A percentile compares a stretch with the other conserved stretches of the same genome.
These are phyloP conservation scores for Verticillium klebahnii DNA, from an alignment of 2,329 filamentous ascomycete species.

Conservation along the genomic window DNA sequence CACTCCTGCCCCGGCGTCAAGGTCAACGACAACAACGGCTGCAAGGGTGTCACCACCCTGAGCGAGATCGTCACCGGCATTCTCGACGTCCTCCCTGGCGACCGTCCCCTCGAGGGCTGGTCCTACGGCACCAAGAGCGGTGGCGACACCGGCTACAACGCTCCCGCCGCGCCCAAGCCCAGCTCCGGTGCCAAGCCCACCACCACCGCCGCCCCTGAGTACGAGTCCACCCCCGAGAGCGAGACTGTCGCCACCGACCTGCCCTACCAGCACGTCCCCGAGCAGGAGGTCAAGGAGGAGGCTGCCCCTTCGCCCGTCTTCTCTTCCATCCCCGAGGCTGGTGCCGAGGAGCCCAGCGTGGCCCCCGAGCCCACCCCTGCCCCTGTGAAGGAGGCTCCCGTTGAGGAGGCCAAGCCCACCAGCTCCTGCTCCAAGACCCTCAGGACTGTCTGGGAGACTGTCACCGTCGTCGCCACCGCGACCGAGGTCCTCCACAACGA, in stretches of 20 bases:
- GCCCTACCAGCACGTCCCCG: background rate
- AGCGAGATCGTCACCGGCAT: conserved; percentile 36
- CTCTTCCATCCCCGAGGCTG: conserved; percentile 1
- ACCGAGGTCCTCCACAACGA: conserved; percentile 36
- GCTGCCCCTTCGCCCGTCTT: background rate
- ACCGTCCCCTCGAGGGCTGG: conserved; percentile 51
- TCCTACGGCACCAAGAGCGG: conserved; percentile 19
- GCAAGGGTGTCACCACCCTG: conserved; percentile 39
- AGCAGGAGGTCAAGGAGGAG: background rate
- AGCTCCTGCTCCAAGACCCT: conserved; percentile 21
- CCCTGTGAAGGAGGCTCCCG: background rate
- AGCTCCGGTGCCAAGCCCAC: conserved; percentile 3
- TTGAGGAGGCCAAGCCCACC: conserved; percentile 6
- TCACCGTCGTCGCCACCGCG: conserved; percentile 39
- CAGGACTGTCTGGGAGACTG: conserved; percentile 39
- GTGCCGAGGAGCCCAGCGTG: conserved; percentile 1
- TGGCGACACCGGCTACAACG: conserved; percentile 3
- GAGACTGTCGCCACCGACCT: background rate
- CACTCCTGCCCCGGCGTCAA: conserved; percentile 57
- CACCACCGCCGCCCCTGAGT: background rate
- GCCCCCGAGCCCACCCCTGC: conserved; percentile 1
- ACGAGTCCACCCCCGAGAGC: background rate
- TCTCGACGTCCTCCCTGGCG: conserved; percentile 47
- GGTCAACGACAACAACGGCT: conserved; percentile 39
- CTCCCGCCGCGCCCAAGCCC: background rate